These are phyloP conservation scores for Oxalis stricta DNA, from an alignment of 441 rosid genomes.

Conservation along the genomic window DNA sequence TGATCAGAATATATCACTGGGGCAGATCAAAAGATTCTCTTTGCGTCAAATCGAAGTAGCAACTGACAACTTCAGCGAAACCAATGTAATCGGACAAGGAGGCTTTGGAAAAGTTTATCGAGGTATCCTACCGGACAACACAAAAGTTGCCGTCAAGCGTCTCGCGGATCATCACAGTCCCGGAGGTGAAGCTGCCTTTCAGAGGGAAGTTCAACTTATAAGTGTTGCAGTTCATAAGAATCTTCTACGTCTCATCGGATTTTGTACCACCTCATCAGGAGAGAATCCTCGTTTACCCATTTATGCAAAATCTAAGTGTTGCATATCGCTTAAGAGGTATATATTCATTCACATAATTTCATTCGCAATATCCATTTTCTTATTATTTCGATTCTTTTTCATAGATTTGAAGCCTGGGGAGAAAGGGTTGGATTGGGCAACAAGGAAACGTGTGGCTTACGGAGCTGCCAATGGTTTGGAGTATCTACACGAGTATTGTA, in stretches of 20 bases:
- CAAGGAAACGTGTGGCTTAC: slow-evolving; percentile 29
- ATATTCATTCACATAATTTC: not conserved
- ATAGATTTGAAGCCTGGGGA: slow-evolving; percentile 40
- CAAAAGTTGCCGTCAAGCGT: slow-evolving; percentile 45
- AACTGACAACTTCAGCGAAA: slow-evolving; percentile 45
- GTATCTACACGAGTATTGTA: slow-evolving; percentile 41
- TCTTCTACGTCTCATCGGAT: slow-evolving; percentile 42
- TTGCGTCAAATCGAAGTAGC: slow-evolving; percentile 42
- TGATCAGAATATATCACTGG: slow-evolving; percentile 28
- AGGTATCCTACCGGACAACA: slow-evolving; percentile 37
- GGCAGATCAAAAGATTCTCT: slow-evolving; percentile 38
- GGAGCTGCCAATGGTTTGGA: slow-evolving; percentile 45
- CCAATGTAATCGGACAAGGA: slow-evolving; percentile 43
- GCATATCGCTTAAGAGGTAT: slow-evolving; percentile 43
- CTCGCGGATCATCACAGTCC: slow-evolving; percentile 32
- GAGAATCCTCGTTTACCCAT: slow-evolving; percentile 49
- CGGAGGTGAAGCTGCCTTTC: slow-evolving; percentile 47
- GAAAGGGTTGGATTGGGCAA: slow-evolving; percentile 36
- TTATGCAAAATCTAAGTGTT: slow-evolving; percentile 46
- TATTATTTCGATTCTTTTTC: too few relatives aligned
- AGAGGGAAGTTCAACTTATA: slow-evolving; percentile 35
- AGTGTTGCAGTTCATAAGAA: slow-evolving; percentile 46
- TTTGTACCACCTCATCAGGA: slow-evolving; percentile 31
- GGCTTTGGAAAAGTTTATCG: slow-evolving; percentile 55
- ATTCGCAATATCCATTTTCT: too few relatives aligned